A percentile compares a stretch with the other conserved stretches of the same genome.
These are phyloP conservation scores for Mallotus nudiflorus DNA, from an alignment of 345 rosid species.

Conservation along the genomic window DNA sequence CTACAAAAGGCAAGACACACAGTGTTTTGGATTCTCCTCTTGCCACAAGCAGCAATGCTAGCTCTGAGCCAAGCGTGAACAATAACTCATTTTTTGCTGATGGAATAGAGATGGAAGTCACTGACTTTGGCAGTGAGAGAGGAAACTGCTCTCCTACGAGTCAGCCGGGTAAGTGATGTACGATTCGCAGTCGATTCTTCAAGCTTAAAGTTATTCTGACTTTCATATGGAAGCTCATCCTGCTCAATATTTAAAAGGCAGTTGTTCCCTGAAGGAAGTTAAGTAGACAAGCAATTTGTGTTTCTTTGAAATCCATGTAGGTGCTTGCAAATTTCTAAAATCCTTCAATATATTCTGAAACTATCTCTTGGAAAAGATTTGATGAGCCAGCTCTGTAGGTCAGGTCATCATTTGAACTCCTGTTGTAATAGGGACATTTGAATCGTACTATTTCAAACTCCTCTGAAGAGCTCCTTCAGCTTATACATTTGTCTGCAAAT, in stretches of 20 bases:
- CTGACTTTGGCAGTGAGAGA: conserved; percentile 49
- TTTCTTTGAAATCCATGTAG: background rate
- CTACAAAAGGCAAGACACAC: conserved; percentile 24
- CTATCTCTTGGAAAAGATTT: conserved; percentile 7
- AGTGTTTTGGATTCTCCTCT: conserved; percentile 28
- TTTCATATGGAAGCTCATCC: background rate
- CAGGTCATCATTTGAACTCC: conserved; percentile 7
- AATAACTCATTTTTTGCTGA: conserved; percentile 19
- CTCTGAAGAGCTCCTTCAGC: conserved; percentile 21
- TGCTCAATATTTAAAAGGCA: conserved; percentile 19
- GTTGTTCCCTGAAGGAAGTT: conserved; percentile 14
- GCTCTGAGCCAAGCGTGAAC: conserved; percentile 35
- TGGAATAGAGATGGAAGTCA: conserved; percentile 19
- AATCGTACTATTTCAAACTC: conserved; percentile 9
- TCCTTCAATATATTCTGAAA: background rate
- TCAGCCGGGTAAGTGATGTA: conserved; percentile 33
- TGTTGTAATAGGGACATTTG: conserved; percentile 3
- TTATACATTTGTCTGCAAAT: background rate
- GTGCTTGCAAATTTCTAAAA: background rate
- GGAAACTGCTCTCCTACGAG: conserved; percentile 45
- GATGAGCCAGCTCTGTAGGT: background rate
- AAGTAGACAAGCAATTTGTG: background rate
- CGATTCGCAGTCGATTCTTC: background rate
- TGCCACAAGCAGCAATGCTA: conserved; percentile 29
- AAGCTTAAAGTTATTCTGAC: background rate